Evolutionary conservation across 257 asterid species (phyloP).

Genomic region (Leptodermis oblonga): DNA sequence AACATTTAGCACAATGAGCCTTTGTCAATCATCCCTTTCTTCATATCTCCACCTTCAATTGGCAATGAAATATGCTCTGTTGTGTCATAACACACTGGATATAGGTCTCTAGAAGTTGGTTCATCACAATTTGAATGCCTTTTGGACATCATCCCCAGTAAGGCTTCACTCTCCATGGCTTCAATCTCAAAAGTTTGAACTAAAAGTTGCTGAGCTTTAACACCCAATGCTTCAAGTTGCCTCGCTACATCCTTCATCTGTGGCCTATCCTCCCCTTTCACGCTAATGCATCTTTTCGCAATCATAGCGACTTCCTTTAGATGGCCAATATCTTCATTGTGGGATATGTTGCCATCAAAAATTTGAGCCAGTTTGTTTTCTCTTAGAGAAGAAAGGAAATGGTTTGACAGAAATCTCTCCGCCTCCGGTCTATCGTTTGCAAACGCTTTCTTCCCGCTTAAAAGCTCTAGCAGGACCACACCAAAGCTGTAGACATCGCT

Average conservation of each 20-base stretch:
- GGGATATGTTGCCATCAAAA: conserved; percentile 20
- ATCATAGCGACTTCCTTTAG: conserved; percentile 19
- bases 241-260: neutral
- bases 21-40: neutral
- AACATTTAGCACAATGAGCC: no score
- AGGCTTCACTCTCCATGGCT: neutral
- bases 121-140: neutral
- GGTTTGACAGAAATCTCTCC: conserved; percentile 26
- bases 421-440: conserved; percentile 20
- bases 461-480: conserved; percentile 31
- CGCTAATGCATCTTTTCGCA: conserved; percentile 27
- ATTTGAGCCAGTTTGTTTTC: neutral
- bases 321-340: conserved; percentile 13
- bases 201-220: neutral
- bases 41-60: neutral
- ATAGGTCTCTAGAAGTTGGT: neutral
- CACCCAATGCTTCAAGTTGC: neutral
- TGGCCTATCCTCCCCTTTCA: conserved; percentile 30
- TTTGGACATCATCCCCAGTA: neutral
- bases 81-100: neutral
- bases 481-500: conserved; percentile 39
- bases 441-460: conserved; percentile 21
- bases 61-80: neutral
- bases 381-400: conserved; percentile 22
- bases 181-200: neutral